These are phyloP conservation scores for Gossypium laxum DNA, from an alignment of 441 rosid species.

Conservation along the genomic window DNA sequence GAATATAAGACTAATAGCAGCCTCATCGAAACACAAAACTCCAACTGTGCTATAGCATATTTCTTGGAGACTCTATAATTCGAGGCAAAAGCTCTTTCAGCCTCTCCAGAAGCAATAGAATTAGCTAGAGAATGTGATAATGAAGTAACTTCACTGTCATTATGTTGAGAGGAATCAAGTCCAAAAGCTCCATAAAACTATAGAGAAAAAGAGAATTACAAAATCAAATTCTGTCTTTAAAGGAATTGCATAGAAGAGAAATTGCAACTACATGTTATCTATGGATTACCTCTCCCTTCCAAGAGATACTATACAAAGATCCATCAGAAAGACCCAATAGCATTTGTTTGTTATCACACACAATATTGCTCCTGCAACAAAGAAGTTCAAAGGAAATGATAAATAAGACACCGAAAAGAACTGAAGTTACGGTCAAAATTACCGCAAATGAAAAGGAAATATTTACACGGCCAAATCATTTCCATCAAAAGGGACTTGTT, in stretches of 20 bases:
- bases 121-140: conserved; percentile 36
- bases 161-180: conserved; percentile 31
- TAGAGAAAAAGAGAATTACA: conserved; percentile 15
- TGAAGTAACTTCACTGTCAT: conserved; percentile 27
- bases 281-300: conserved; percentile 90
- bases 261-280: not conserved
- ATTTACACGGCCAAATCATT: conserved; percentile 72
- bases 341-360: conserved; percentile 69
- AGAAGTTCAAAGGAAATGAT: conserved; percentile 7
- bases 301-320: conserved; percentile 66
- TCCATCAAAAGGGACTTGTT: conserved; percentile 75
- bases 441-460: not conserved
- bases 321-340: conserved; percentile 85
- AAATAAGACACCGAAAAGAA: conserved; percentile 14
- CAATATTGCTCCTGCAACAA: conserved; percentile 76
- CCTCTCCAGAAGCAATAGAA: conserved; percentile 43
- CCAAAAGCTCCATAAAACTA: conserved; percentile 79
- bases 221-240: not conserved
- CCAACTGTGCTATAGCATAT: conserved; percentile 54
- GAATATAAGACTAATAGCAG: conserved; percentile 63
- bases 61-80: conserved; percentile 27
- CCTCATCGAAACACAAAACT: conserved; percentile 60
- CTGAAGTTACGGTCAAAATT: not conserved
- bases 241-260: not conserved
- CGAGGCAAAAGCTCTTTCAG: conserved; percentile 26